Evolutionary conservation across 768 basidiomycete genomes (phyloP).

Genomic region (Boletus patriciae): DNA sequence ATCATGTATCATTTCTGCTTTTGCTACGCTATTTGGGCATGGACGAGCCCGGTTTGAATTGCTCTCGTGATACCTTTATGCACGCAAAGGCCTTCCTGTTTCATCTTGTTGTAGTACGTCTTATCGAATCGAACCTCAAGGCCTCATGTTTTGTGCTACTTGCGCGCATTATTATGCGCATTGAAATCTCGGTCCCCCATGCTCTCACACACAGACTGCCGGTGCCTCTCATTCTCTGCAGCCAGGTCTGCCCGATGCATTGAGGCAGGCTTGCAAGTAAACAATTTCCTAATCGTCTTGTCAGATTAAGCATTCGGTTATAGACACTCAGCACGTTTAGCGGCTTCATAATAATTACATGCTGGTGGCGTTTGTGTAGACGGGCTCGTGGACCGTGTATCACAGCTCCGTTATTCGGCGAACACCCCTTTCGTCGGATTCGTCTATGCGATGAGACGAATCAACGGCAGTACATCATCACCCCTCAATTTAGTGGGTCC

Average conservation of each 20-base stretch:
- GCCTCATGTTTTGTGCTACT: neutral
- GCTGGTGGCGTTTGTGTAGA: neutral
- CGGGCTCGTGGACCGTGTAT: neutral
- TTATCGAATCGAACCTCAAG: neutral
- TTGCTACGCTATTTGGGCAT: neutral
- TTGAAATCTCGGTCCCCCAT: no score
- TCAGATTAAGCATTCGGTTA: no score
- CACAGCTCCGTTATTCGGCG: neutral
- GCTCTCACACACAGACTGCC: no score
- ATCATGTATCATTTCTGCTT: neutral
- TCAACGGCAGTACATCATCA: neutral
- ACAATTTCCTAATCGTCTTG: no score
- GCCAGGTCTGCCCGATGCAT: no score
- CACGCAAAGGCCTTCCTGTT: neutral
- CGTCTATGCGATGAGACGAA: no score
- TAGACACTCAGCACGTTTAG: neutral
- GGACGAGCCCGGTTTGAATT: neutral
- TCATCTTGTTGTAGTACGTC: neutral
- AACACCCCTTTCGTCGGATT: neutral
- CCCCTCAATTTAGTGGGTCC: no score
- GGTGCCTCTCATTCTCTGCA: no score
- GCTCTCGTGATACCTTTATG: neutral
- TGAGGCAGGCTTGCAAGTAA: no score
- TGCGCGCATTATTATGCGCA: no score
- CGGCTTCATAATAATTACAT: neutral